A percentile compares a stretch with the other conserved stretches of the same genome.
phyloP scores from a whole-genome alignment of 306 rosid species.

The Hippophae tibetana region DNA sequence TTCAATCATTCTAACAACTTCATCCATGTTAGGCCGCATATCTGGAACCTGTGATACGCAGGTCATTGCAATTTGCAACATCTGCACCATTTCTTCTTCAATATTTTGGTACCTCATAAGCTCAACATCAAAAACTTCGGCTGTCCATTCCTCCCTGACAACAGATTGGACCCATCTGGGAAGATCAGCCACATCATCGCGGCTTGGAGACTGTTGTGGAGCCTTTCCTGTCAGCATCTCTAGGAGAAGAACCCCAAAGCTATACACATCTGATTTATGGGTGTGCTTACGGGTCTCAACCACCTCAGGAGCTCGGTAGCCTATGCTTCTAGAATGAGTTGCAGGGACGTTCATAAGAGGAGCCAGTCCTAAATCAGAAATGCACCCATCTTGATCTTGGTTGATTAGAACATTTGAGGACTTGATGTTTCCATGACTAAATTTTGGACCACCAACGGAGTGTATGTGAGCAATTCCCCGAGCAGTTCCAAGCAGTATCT shows the following conservation, averaged over 20 bases:
- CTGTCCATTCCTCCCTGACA: conserved; percentile 98
- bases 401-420: conserved; percentile 79
- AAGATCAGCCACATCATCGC: conserved; percentile 86
- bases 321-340: conserved; percentile 69
- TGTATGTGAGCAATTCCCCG: conserved; percentile 81
- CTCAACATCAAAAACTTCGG: conserved; percentile 88
- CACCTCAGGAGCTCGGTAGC: conserved; percentile 92
- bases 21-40: conserved; percentile 76
- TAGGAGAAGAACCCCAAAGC: conserved; percentile 83
- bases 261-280: conserved; percentile 87
- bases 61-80: conserved; percentile 94
- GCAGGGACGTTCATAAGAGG: conserved; percentile 76
- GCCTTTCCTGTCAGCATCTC: conserved; percentile 96
- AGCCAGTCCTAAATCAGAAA: conserved; percentile 80
- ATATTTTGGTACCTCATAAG: conserved; percentile 85
- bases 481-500: conserved; percentile 67
- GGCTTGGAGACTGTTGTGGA: conserved; percentile 78
- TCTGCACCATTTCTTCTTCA: conserved; percentile 95
- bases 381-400: conserved; percentile 65
- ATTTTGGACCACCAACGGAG: conserved; percentile 72
- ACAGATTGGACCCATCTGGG: conserved; percentile 98
- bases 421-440: conserved; percentile 80
- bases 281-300: conserved; percentile 80
- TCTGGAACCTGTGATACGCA: conserved; percentile 85
- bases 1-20: conserved; percentile 84